These are phyloP conservation scores for Trifolium pratense DNA, from an alignment of 306 rosid species.

Conservation along the genomic window DNA sequence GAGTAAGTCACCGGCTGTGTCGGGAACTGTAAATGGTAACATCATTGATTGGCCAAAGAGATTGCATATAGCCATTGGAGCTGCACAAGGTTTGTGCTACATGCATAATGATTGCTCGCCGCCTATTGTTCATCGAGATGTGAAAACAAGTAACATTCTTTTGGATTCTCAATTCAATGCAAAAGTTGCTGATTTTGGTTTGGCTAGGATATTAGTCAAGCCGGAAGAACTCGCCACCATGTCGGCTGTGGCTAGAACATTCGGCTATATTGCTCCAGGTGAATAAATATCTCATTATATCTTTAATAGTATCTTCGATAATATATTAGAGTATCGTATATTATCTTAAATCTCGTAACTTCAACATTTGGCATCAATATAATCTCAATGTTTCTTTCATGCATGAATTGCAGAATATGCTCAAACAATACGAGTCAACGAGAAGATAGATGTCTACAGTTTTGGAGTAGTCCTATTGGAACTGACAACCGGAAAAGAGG, in stretches of 20 bases:
- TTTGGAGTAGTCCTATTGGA: conserved; percentile 70
- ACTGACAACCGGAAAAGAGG: conserved; percentile 47
- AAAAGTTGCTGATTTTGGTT: conserved; percentile 52
- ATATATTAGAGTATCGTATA: background rate
- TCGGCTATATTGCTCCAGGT: conserved; percentile 53
- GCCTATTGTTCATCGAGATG: conserved; percentile 49
- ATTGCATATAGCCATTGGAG: conserved; percentile 47
- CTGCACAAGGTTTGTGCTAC: conserved; percentile 50
- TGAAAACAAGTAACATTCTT: conserved; percentile 49
- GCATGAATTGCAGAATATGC: conserved; percentile 44
- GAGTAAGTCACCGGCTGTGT: background rate
- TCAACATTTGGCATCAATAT: background rate
- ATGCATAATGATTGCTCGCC: conserved; percentile 49
- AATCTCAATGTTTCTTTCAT: conserved; percentile 2
- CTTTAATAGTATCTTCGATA: background rate
- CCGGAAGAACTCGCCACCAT: conserved; percentile 42
- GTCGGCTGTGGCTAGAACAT: conserved; percentile 48
- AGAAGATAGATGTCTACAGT: conserved; percentile 79
- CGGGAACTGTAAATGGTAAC: conserved; percentile 10
- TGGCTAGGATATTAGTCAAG: conserved; percentile 41
- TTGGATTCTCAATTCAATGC: conserved; percentile 50
- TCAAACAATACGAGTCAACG: conserved; percentile 43
- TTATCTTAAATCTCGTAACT: background rate
- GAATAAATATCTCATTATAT: background rate
- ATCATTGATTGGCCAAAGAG: conserved; percentile 49